Conservation (phyloP, 1,139 yeast genomes). For the Saccharomycopsis crataegensis region DNA sequence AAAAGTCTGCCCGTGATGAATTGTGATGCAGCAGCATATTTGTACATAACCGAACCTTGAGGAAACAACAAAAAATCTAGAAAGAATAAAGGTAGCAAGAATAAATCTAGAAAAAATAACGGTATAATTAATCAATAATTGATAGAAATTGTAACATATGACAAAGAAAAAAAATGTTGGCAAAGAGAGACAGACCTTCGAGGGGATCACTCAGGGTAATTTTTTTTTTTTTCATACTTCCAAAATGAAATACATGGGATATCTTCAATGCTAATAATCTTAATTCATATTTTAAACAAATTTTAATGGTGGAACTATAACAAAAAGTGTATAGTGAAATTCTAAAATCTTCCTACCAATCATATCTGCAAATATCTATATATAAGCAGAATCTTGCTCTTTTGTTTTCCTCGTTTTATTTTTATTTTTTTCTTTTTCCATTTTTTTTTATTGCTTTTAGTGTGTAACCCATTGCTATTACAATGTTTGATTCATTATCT, state of each 20-base stretch:
- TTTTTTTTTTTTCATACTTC: too few relatives aligned
- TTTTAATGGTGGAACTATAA: too few relatives aligned
- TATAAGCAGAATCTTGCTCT: too few relatives aligned
- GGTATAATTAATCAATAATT: background rate
- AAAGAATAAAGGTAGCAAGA: background rate
- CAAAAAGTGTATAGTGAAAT: too few relatives aligned
- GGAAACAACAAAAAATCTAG: too few relatives aligned
- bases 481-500: background rate
- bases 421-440: background rate
- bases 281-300: too few relatives aligned
- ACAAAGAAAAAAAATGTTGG: background rate
- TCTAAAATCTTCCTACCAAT: too few relatives aligned
- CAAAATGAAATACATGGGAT: too few relatives aligned
- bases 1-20: slow-evolving; percentile 31
- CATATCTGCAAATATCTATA: too few relatives aligned
- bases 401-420: background rate
- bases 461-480: background rate
- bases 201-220: too few relatives aligned
- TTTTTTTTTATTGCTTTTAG: background rate
- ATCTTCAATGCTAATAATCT: too few relatives aligned
- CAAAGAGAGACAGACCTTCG: too few relatives aligned
- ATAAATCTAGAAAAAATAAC: background rate
- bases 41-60: background rate
- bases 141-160: background rate
- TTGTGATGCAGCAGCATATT: slow-evolving; percentile 23